Evolutionary conservation across 768 basidiomycete species (phyloP).

Genomic region (Xerocomus spinulosus): DNA sequence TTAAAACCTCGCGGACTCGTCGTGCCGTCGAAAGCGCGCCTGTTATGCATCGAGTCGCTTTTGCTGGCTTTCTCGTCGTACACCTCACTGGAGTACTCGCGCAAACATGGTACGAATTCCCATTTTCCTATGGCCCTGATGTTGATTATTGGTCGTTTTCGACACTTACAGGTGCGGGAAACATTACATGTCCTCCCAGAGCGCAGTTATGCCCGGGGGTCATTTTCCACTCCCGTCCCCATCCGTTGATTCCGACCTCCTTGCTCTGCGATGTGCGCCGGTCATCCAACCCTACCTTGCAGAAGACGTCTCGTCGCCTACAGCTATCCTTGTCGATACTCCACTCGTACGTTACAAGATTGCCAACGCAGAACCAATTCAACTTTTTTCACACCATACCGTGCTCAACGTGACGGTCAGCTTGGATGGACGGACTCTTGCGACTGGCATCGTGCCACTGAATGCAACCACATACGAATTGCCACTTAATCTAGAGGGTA

Average conservation of each 20-base stretch:
- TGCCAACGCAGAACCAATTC: slow-evolving; percentile 42
- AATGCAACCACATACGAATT: slow-evolving; percentile 49
- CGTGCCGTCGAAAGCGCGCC: no score
- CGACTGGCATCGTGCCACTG: slow-evolving; percentile 43
- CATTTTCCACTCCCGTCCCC: slow-evolving; percentile 39
- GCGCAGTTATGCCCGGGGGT: slow-evolving; percentile 45
- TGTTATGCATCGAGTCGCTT: slow-evolving; percentile 18
- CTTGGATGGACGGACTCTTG: slow-evolving; percentile 41
- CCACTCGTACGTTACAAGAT: slow-evolving; percentile 46
- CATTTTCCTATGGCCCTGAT: background rate
- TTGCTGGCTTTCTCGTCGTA: slow-evolving; percentile 2
- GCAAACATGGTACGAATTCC: slow-evolving; percentile 26
- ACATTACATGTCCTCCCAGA: slow-evolving; percentile 44
- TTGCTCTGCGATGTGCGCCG: slow-evolving; percentile 49
- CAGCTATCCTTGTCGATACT: slow-evolving; percentile 49
- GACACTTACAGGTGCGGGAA: slow-evolving; percentile 60
- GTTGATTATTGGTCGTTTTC: no score
- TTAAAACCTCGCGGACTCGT: no score
- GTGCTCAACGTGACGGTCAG: slow-evolving; percentile 41
- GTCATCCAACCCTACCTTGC: slow-evolving; percentile 57
- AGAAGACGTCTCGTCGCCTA: slow-evolving; percentile 42
- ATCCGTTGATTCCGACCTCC: slow-evolving; percentile 33
- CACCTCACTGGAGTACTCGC: slow-evolving; percentile 16
- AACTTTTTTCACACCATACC: slow-evolving; percentile 19
- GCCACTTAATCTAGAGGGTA: slow-evolving; percentile 43